Base-by-base conservation (phyloP, 2,329 filamentous ascomycete species). In the Claviceps sp. region DNA sequence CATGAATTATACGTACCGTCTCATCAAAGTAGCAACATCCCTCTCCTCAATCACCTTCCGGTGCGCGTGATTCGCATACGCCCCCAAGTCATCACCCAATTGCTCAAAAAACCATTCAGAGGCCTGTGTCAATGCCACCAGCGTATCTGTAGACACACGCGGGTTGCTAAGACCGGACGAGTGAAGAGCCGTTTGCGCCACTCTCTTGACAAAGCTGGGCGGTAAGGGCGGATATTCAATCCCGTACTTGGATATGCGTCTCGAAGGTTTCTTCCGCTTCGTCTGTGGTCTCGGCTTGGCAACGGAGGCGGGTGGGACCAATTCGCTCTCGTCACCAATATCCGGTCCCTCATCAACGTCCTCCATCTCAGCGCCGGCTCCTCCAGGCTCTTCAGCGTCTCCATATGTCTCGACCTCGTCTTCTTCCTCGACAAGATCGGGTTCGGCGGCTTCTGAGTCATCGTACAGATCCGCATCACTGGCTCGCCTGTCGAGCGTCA, bases 31-130 rank as follows among this genome's bases (percentile, higher is more conserved):
- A 51, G 88, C 72, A 60, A 94, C 81, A 64, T 95, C 89, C 58
- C 78, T 85, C 65, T 93, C 87, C 60, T 95, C 86, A 58, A 96
- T 88, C 2, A 82, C 88, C 66, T 86, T 93, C 36, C 89, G 79
- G 36, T 85, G 84, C 5, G 85, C 88, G 65, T 96, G 89, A 54
- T 80, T 76, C 17, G 89, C 85, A 65, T 90, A 95, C 2, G 82
- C 83, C 13, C 79, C 79, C 51, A 95, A 69, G 62, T 95, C 88
- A 54, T 89, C 85, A 47, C 86, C 82, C 2, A 86, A 72, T 66
- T 95, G 89, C 68, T 94, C 88, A 64, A 95, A 95, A 66, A 89
- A 95, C 85, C 88, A 93, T 55, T 94, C 87, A 2, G 86, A 86
- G 1, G 88, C 87, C 63, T 88, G 83, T 60, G 84, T 82, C 50